A percentile compares a stretch with the other conserved stretches of the same genome.
Evolutionary conservation across 2,329 filamentous ascomycete species (phyloP).

Genomic region (Ophiosphaerella herpotricha): DNA sequence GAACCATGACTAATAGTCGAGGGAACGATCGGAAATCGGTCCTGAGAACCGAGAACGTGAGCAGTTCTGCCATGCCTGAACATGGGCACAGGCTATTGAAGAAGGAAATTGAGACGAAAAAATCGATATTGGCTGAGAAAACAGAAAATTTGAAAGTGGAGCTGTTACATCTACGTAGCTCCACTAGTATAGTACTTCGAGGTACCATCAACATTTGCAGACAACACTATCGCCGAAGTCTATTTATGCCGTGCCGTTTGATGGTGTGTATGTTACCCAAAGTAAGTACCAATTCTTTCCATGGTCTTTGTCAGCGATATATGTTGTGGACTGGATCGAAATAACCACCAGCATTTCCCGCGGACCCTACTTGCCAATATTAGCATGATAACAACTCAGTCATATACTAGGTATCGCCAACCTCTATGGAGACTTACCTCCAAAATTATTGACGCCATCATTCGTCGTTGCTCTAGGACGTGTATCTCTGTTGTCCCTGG

Average conservation of each 20-base stretch:
- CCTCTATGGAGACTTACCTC: slow-evolving; percentile 1
- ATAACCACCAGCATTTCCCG: slow-evolving; percentile 10
- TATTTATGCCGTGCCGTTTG: not conserved
- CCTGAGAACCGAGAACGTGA: too few relatives aligned
- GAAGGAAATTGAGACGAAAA: not conserved
- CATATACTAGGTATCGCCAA: not conserved
- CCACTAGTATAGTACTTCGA: not conserved
- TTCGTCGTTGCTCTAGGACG: slow-evolving; percentile 6
- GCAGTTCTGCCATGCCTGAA: too few relatives aligned
- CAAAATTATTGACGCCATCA: not conserved
- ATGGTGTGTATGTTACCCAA: too few relatives aligned
- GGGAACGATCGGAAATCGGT: too few relatives aligned
- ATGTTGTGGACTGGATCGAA: slow-evolving; percentile 30
- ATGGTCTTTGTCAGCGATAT: slow-evolving; percentile 17
- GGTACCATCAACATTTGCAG: slow-evolving; percentile 26
- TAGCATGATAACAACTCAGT: not conserved
- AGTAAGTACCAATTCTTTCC: too few relatives aligned
- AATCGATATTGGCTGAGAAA: not conserved
- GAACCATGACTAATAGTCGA: too few relatives aligned
- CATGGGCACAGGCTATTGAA: too few relatives aligned
- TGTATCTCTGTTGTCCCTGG: slow-evolving; percentile 41
- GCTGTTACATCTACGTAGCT: not conserved
- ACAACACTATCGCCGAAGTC: slow-evolving; percentile 4
- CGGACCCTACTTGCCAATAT: slow-evolving; percentile 9
- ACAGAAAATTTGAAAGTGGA: not conserved